Conservation (phyloP, 805 yeast species). For the Teunomyces barrocoloradensis region DNA sequence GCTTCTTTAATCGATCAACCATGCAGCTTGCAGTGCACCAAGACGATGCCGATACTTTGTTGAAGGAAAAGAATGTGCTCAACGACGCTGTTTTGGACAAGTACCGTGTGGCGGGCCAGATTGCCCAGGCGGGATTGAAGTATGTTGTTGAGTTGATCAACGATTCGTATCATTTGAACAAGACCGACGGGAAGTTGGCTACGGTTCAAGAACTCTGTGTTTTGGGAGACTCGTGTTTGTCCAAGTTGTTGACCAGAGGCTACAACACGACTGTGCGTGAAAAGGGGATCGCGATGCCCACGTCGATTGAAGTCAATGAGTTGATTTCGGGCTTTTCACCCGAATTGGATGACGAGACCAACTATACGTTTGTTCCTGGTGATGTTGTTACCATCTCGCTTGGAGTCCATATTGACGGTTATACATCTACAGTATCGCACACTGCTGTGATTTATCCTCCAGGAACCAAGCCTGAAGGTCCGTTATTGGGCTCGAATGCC, state of each 20-base stretch:
- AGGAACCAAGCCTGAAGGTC: constrained; percentile 63
- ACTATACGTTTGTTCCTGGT: constrained; percentile 59
- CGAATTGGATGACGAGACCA: constrained; percentile 62
- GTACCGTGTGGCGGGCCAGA: constrained; percentile 86
- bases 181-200: constrained; percentile 39
- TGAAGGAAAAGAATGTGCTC: constrained; percentile 70
- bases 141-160: constrained; percentile 67
- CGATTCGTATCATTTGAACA: constrained; percentile 64
- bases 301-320: constrained; percentile 80
- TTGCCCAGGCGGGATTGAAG: constrained; percentile 76
- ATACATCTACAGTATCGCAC: constrained; percentile 83
- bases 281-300: constrained; percentile 93
- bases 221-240: constrained; percentile 74
- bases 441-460: constrained; percentile 82
- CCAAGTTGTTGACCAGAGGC: constrained; percentile 54
- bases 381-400: constrained; percentile 81
- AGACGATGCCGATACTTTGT: constrained; percentile 68
- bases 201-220: constrained; percentile 73
- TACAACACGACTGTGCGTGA: constrained; percentile 68
- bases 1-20: constrained; percentile 3
- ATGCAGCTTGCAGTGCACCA: constrained; percentile 78
- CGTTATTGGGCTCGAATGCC: constrained; percentile 79
- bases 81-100: constrained; percentile 65
- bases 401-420: constrained; percentile 95
- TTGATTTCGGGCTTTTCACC: constrained; percentile 81